These are phyloP conservation scores for Stereocaulon alpinum DNA, from an alignment of 495 filamentous ascomycete genomes.

Conservation along the genomic window DNA sequence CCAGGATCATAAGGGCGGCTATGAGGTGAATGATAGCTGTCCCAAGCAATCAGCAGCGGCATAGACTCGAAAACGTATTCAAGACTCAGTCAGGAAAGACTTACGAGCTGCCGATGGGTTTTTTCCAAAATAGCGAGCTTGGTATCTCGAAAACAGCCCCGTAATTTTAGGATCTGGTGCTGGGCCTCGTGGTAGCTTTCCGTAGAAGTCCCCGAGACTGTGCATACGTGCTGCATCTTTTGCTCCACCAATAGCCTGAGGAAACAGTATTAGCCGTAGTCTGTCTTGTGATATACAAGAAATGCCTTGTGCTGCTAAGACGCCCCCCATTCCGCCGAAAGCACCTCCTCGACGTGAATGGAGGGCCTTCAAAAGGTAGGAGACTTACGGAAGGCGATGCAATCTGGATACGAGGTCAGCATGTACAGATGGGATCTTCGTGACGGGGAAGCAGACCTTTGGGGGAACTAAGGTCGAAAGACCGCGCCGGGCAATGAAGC, in stretches of 20 bases:
- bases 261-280: not conserved
- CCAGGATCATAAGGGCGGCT: conserved; percentile 57
- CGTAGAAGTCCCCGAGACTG: conserved; percentile 94
- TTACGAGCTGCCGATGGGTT: conserved; percentile 79
- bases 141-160: conserved; percentile 77
- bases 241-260: conserved; percentile 32
- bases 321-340: not conserved
- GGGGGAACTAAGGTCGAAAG: conserved; percentile 97
- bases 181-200: conserved; percentile 83
- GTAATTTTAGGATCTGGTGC: conserved; percentile 70
- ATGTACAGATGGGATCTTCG: not conserved
- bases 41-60: not conserved
- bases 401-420: conserved; percentile 44
- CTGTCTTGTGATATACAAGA: not conserved
- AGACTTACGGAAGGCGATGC: conserved; percentile 85
- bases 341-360: too few relatives aligned
- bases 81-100: conserved; percentile 28
- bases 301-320: not conserved
- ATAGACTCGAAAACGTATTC: not conserved
- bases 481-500: conserved; percentile 74
- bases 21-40: conserved; percentile 82
- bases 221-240: conserved; percentile 94
- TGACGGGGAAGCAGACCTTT: conserved; percentile 54
- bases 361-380: conserved; percentile 6
- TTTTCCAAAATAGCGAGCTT: conserved; percentile 89